These are phyloP conservation scores for Suaeda aralocaspica DNA, from an alignment of 148 eudicot genomes.

Conservation along the genomic window DNA sequence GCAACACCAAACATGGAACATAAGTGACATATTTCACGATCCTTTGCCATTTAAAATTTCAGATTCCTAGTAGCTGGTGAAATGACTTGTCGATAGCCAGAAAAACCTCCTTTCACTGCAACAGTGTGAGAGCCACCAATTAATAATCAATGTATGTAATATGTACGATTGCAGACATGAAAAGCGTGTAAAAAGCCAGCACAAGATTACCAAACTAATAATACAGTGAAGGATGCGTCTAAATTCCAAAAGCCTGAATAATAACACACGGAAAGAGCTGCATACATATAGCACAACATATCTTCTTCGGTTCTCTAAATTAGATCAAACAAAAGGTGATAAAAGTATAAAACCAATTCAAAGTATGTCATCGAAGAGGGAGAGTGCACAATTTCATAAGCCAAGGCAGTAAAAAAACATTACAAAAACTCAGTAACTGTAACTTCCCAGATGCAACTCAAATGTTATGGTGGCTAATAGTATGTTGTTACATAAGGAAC, in stretches of 20 bases:
- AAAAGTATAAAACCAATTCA: no score
- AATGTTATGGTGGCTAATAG: not conserved
- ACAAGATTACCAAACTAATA: not conserved
- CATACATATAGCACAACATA: no score
- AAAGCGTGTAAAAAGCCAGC: not conserved
- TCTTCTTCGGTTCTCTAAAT: no score
- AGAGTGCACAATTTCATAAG: no score
- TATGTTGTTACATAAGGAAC: not conserved
- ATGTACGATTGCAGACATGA: not conserved
- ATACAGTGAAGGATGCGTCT: no score
- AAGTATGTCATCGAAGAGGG: no score
- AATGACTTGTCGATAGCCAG: not conserved
- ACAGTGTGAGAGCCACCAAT: not conserved
- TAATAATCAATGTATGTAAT: not conserved
- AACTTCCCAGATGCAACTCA: no score
- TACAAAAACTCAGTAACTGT: no score
- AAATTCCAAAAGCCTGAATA: no score
- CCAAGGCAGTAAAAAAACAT: no score
- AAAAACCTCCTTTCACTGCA: slow-evolving; percentile 9
- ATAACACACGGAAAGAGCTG: no score
- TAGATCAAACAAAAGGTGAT: no score
- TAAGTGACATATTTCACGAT: not conserved
- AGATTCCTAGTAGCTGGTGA: not conserved
- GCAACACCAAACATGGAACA: not conserved
- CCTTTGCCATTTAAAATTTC: slow-evolving; percentile 2